Evolutionary conservation across 2,329 filamentous ascomycete species (phyloP), one percentile per base, ranked within the genome.

Genomic region (Ophiostoma fasciatum): DNA sequence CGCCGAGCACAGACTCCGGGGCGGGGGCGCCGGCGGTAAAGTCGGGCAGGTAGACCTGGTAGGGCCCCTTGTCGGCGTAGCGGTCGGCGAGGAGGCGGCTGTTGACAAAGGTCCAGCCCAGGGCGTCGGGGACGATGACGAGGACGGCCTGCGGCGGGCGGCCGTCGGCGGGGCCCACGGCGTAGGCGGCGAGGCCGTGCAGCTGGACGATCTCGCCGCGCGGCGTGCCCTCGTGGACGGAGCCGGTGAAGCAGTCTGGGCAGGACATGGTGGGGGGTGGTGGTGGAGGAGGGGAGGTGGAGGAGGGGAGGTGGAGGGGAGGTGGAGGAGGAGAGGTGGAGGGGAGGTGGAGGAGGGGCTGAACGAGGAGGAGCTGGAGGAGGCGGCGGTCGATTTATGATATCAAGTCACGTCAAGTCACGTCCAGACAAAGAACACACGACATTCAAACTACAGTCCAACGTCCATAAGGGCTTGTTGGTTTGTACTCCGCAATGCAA

Each of bases 51-150:
- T 68, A 66, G 25, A 74, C 66, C 8, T 51, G 54, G 46, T 61
- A 71, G 12, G 54, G 53, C 5, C 61, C 61, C 45, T 63, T 63
- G 39, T 58, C 55, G n/a, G 68, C 67, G 44, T 69, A 71, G 28
- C 52, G 51, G 45, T 74, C 70, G 5, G 66, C 67, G 23, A 74
- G 49, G 6, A 71, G 49, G 26, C 64, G 58, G 35, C 59, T 61
- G 49, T 74, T 74, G 17, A 61, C 51, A 42, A 73, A 64, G 3
- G 59, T 54, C 60, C 66, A 68, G 13, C 69, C 69, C 44, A 73
- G 72, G 0, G 62, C 62, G 46, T 74, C 70, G 0, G 68, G 59
- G 22, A 74, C 57, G 33, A 72, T 57, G 28, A 73, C 62, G 9
- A 74, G 51, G 39, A 69, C 61, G 10, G 57, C 68, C 26, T 60